Evolutionary conservation across 345 rosid genomes (phyloP).

Genomic region (Draba incana): DNA sequence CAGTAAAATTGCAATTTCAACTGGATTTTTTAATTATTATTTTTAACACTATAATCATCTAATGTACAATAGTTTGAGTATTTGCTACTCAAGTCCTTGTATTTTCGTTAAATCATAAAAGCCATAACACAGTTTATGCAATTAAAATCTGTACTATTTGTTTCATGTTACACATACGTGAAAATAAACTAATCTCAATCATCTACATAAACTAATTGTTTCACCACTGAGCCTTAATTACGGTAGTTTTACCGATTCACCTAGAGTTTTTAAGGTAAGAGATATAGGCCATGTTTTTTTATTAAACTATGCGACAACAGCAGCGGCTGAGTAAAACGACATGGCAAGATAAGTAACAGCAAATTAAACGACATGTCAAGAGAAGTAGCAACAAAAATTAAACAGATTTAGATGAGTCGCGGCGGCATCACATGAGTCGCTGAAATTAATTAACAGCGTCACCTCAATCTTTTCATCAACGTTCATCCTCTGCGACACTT

Average conservation of each 20-base stretch:
- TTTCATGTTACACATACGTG: background rate
- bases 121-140: background rate
- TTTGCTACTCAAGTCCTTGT: constrained; percentile 10
- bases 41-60: background rate
- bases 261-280: too few relatives aligned
- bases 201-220: background rate
- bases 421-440: too few relatives aligned
- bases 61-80: constrained; percentile 5
- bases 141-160: background rate
- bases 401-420: too few relatives aligned
- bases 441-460: too few relatives aligned
- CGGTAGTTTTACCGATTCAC: background rate
- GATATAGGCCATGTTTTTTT: too few relatives aligned
- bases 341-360: too few relatives aligned
- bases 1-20: constrained; percentile 2
- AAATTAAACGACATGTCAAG: too few relatives aligned
- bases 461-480: too few relatives aligned
- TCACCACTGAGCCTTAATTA: background rate
- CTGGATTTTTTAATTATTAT: background rate
- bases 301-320: too few relatives aligned
- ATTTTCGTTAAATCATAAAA: background rate
- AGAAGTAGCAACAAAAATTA: too few relatives aligned
- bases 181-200: background rate
- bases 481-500: too few relatives aligned
- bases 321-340: too few relatives aligned